These are phyloP conservation scores for Oryza meyeriana DNA, from an alignment of 176 grass and related monocot genomes.

Conservation along the genomic window DNA sequence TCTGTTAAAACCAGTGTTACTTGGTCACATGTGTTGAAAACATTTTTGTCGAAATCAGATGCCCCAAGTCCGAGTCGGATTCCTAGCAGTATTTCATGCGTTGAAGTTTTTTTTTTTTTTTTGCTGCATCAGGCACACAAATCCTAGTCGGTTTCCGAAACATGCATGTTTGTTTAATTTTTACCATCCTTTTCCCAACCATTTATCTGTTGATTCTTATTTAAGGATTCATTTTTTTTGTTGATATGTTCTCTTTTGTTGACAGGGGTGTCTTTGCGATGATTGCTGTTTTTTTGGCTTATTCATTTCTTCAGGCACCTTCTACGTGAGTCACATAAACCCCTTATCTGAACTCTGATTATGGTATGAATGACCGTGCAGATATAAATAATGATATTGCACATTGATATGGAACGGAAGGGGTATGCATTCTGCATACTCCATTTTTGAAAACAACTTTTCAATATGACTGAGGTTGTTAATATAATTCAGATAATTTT, in stretches of 20 bases:
- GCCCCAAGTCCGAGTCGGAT: neutral
- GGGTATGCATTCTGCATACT: neutral
- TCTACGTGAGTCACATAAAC: constrained; percentile 70
- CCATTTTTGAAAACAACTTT: neutral
- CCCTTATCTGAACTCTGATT: neutral
- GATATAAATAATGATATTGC: neutral
- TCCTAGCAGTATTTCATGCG: neutral
- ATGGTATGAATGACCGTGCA: neutral
- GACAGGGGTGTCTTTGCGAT: constrained; percentile 94
- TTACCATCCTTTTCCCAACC: neutral
- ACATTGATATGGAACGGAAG: neutral
- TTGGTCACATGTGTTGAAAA: neutral
- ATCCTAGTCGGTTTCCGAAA: neutral
- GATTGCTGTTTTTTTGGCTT: constrained; percentile 95
- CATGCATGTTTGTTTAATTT: neutral
- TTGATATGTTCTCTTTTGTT: constrained; percentile 19
- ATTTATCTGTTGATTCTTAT: constrained; percentile 6
- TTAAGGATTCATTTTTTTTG: neutral
- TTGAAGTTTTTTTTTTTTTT: neutral
- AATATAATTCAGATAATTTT: neutral
- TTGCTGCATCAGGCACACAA: neutral
- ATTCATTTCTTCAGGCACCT: constrained; percentile 99
- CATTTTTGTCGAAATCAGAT: neutral
- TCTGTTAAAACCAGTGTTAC: neutral
- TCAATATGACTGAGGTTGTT: neutral